Conservation (phyloP, 306 rosid genomes). For the Casuarina cunninghamiana region DNA sequence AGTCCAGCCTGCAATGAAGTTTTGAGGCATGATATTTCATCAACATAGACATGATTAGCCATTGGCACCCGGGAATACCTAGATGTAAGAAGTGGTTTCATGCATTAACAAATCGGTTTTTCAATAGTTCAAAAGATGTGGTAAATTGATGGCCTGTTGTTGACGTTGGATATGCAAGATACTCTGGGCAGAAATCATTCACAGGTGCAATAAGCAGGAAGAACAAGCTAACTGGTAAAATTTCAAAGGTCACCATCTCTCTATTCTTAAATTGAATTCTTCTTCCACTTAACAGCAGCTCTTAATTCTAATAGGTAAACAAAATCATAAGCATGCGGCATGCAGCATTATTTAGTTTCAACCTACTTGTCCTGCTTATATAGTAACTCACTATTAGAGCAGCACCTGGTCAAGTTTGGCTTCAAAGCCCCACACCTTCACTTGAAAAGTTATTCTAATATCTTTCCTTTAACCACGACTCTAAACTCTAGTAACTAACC, state of each 20-base stretch:
- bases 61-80: background rate
- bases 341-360: background rate
- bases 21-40: background rate
- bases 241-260: background rate
- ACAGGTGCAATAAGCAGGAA: background rate
- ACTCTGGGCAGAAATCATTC: background rate
- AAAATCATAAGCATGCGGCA: background rate
- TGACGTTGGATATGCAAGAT: background rate
- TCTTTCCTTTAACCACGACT: background rate
- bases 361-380: background rate
- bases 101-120: background rate
- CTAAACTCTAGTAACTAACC: background rate
- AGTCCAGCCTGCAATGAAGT: constrained; percentile 66
- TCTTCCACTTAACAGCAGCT: background rate
- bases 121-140: background rate
- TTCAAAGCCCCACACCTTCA: background rate
- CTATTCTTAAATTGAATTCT: background rate
- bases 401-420: background rate
- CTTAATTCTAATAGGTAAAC: background rate
- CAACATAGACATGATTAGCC: background rate
- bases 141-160: background rate
- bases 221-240: background rate
- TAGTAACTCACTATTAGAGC: background rate
- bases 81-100: background rate
- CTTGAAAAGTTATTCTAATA: background rate